These are phyloP conservation scores for Cytospora piceicola DNA, from an alignment of 2,329 filamentous ascomycete genomes.

Conservation along the genomic window DNA sequence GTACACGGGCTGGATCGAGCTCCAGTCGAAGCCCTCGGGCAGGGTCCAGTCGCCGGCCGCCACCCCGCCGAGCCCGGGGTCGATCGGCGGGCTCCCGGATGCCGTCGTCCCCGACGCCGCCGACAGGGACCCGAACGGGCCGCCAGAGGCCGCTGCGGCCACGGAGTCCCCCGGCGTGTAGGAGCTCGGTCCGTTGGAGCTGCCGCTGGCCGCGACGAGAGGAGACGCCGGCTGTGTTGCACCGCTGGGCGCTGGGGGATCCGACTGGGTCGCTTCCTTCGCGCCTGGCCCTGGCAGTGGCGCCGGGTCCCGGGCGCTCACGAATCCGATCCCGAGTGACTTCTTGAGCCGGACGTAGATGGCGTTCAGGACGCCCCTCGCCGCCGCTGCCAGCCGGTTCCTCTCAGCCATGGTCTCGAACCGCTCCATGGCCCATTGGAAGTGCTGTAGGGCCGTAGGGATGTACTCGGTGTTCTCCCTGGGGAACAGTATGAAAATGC, in stretches of 20 bases:
- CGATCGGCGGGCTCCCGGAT: conserved; percentile 14
- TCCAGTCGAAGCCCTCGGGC: conserved; percentile 53
- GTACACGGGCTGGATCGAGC: conserved; percentile 58
- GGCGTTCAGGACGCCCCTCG: conserved; percentile 58
- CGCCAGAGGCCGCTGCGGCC: conserved; percentile 7
- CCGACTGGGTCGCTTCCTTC: neutral
- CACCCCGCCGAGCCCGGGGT: conserved; percentile 10
- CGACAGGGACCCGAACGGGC: conserved; percentile 13
- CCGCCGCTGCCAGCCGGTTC: conserved; percentile 58
- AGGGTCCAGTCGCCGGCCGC: conserved; percentile 43
- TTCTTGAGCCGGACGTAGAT: conserved; percentile 59
- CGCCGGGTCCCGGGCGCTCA: neutral
- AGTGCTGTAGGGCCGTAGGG: conserved; percentile 56
- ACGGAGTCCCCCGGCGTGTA: conserved; percentile 21
- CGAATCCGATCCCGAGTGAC: conserved; percentile 44
- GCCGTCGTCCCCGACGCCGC: neutral
- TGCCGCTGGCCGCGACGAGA: conserved; percentile 30
- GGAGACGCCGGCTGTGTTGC: conserved; percentile 9
- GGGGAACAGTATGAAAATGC: conserved; percentile 65
- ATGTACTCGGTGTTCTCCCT: conserved; percentile 56
- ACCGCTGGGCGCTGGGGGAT: neutral
- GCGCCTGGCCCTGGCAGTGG: neutral
- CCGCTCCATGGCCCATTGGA: conserved; percentile 62
- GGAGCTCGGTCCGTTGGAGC: conserved; percentile 8
- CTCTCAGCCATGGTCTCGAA: conserved; percentile 59